Base-by-base conservation (phyloP, 306 rosid genomes). In the Medicago arabica region DNA sequence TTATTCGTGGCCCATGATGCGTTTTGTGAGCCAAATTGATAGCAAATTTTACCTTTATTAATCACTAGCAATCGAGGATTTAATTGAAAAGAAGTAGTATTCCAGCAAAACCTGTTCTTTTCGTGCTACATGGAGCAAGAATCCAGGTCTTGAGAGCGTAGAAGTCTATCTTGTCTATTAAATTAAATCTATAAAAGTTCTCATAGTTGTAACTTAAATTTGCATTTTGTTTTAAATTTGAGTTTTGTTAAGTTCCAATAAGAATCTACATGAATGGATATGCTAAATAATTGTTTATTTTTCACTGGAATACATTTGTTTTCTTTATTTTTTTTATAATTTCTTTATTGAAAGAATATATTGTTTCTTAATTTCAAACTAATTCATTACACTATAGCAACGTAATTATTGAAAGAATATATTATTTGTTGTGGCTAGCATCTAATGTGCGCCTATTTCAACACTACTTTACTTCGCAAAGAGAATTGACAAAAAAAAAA, bases 181-280 rank as follows among this genome's bases (percentile, higher is more conserved):
- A 31, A 55, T 75, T 63, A 12, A 59, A 23, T 55, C 18, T 34
- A 59, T 73, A 9, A 38, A 61, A 6, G 40, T 61, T 18, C 61
- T 34, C 54, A 23, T 19, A 64, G 49, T 61, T 83, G 74, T 74
- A 67, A 63, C 59, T 61, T 78, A 25, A 67, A 49, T 36, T 69
- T 36, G 50, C 67, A n/a, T 39, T 77, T 38, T 82, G n/a, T 6
- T 49, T 25, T 40, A 53, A 46, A 65, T 7, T 3, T 69, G 14
- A 78, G 58, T 60, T 62, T 19, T 25, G 44, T 11, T 17, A 8
- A 57, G 23, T 8, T 71, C 58, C 38, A 54, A 71, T 55, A 21
- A 76, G 44, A 43, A 70, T 15, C 34, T 15, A 2, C 15, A 10
- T n/a, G 55, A 54, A 16, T 46, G 16, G 36, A 44, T 16, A 14